Base-by-base conservation (phyloP, 1,139 yeast species). In the Meyerozyma guilliermondii region DNA sequence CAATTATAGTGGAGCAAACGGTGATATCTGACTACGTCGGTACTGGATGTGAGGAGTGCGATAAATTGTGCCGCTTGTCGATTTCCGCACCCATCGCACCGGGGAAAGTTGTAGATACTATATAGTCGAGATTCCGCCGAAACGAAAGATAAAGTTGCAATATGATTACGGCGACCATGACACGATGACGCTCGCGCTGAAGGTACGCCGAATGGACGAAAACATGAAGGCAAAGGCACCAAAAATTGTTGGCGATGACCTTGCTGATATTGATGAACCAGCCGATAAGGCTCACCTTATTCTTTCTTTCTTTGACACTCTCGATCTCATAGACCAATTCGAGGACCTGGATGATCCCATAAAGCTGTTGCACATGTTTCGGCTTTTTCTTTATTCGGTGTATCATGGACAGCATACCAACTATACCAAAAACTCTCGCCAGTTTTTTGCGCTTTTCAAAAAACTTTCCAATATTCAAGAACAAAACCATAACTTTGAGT, bases 361-460 rank as follows among this genome's bases (percentile, higher is more conserved):
- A 9, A 9, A 8, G 16, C 36, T 16, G 14, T 20, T 33, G 23
- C n/a, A 33, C 38, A 39, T 41, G 28, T 49, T 49, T 40, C 44
- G 52, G 10, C 41, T 49, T 10, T 43, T 39, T 39, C 43, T 49
- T 5, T 39, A 46, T 30, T 47, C 50, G 8, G 37, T 46, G 7
- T 41, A 41, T 3, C 42, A 38, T 35, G 43, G 43, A 9, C 46
- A 44, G n/a, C 35, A 35, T 5, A 16, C 22, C 5, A 17, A 22
- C 10, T 37, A 36, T n/a, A 3, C 11, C n/a, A n/a, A n/a, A n/a
- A 9, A 20, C 23, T n/a, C 8, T 11, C 6, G 24, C 13, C 16
- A 18, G 31, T 36, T 26, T 36, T 13, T 16, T 5, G 16, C 11
- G 20, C 14, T 39, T 13, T 27, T 38, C 9, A 20, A 22, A 7